These are phyloP conservation scores for Nidularia pulvinata DNA, from an alignment of 768 basidiomycete species.

Conservation along the genomic window DNA sequence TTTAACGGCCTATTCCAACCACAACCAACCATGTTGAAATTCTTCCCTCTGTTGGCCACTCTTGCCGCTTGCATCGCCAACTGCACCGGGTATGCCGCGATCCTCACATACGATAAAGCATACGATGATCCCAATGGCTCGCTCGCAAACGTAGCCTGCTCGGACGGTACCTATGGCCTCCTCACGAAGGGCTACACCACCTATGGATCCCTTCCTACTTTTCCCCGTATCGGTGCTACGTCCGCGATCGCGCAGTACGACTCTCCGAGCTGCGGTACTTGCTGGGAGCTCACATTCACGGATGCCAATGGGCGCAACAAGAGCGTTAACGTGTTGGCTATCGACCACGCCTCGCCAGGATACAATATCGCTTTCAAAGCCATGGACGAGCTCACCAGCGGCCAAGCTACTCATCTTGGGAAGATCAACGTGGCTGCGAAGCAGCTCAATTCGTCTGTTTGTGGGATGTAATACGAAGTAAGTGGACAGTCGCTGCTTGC, in stretches of 20 bases:
- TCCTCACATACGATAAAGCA: neutral
- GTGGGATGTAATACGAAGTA: no score
- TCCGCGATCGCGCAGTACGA: conserved; percentile 29
- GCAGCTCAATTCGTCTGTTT: neutral
- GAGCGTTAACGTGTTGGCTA: neutral
- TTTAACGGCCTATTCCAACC: no score
- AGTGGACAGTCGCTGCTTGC: no score
- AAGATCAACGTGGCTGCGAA: neutral
- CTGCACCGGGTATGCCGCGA: no score
- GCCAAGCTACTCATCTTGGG: neutral
- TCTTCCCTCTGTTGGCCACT: no score
- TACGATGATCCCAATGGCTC: neutral
- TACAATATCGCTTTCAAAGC: neutral
- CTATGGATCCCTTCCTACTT: conserved; percentile 33
- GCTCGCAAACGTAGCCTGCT: neutral
- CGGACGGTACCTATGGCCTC: conserved; percentile 33
- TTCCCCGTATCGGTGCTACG: conserved; percentile 41
- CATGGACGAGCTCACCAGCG: neutral
- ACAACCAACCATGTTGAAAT: no score
- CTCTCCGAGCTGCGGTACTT: conserved; percentile 37
- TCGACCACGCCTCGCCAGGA: neutral
- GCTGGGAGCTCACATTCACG: conserved; percentile 24
- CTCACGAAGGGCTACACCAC: conserved; percentile 26
- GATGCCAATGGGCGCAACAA: neutral
- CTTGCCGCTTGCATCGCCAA: no score